Evolutionary conservation across 352 stramenopile species (phyloP), one percentile per base, ranked within the genome.

Genomic region (Globisporangium abappressorium): DNA sequence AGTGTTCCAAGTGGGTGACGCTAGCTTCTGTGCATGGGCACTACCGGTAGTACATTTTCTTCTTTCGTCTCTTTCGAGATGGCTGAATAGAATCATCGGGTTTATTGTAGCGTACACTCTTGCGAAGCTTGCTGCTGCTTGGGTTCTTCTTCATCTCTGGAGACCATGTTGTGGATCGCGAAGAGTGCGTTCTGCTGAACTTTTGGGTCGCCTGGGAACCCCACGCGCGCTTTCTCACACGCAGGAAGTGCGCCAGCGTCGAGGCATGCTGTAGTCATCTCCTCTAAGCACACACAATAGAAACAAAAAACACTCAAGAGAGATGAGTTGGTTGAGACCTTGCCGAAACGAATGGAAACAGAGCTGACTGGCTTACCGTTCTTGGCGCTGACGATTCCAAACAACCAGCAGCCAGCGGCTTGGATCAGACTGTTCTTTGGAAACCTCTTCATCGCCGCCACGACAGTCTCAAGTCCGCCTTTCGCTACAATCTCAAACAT

Each of bases 371-470:
- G 57, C 70, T 54, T 49, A 87, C 82, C 79, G 61, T 79, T 76
- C 57, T 78, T 82, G 18, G 62, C 34, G 62, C 82, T 89, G 38
- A 85, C 71, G 14, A 84, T 83, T 3, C 75, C 71, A 9, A 91
- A 65, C 36, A 91, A 64, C 76, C 80, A 86, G 51, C 79, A 81
- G 18, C 82, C 80, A 15, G 82, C 70, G 1, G 80, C 82, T 70
- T 91, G 79, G 2, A 88, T 69, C 4, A 88, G 73, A 28, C 63
- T 69, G 9, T 72, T 74, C n/a, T 70, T 66, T 18, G 55, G 70
- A 69, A 89, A 89, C 15, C 79, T 65, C 36, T 74, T 80, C 80
- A 91, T 89, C n/a, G 76, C 76, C 26, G 70, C 73, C 5, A 85
- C 65, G 3, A 84, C 77, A 3, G 79, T 69, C 34, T 81, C 71